phyloP scores from a whole-genome alignment of 306 rosid species.

The Arachis hypogaea region DNA sequence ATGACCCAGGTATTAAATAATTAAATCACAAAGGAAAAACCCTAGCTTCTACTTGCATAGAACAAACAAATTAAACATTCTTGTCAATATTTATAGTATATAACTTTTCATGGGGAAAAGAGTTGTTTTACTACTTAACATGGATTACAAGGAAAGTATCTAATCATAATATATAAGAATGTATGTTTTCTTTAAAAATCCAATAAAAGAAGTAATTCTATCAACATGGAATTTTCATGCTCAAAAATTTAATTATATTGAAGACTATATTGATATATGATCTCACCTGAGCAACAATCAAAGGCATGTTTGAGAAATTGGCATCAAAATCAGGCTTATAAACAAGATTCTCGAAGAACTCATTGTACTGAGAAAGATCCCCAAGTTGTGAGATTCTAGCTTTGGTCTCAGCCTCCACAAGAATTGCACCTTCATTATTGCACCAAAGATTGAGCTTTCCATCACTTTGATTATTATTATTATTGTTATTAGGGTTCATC shows the following conservation, averaged over 20 bases:
- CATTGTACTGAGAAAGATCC: constrained; percentile 62
- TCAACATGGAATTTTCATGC: no score
- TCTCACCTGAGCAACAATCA: constrained; percentile 81
- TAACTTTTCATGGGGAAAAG: constrained; percentile 9
- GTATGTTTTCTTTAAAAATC: not conserved
- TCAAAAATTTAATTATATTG: no score
- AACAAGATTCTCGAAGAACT: constrained; percentile 66
- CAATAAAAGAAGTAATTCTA: no score
- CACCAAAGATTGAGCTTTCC: constrained; percentile 72
- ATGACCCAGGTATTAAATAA: constrained; percentile 32
- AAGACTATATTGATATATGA: not conserved
- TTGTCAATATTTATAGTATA: not conserved
- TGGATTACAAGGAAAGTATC: not conserved
- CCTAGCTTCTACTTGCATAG: constrained; percentile 22
- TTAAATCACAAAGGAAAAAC: constrained; percentile 33
- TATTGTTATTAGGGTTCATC: no score
- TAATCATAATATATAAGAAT: not conserved
- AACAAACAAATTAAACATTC: not conserved
- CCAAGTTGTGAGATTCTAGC: constrained; percentile 60
- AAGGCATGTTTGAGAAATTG: constrained; percentile 64
- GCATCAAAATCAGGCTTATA: constrained; percentile 60
- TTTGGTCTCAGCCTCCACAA: constrained; percentile 52
- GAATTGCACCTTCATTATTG: constrained; percentile 68
- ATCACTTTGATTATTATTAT: constrained; percentile 37
- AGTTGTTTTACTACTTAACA: not conserved